A percentile compares a stretch with the other conserved stretches of the same genome.
Evolutionary conservation across 2,329 filamentous ascomycete genomes (phyloP).

Genomic region (Calycina marina): DNA sequence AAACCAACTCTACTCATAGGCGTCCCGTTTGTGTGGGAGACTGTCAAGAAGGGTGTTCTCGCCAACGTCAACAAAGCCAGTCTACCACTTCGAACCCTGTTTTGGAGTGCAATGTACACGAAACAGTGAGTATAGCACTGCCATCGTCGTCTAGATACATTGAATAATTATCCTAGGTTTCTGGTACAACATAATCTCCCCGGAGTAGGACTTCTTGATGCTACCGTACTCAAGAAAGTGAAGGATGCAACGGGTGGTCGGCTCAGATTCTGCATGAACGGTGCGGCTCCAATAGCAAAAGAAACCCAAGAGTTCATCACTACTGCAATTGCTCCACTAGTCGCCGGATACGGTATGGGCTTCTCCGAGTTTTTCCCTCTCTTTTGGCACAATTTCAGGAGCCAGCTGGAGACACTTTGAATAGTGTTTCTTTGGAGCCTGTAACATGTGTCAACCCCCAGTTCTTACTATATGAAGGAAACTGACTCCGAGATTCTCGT

Average conservation of each 20-base stretch:
- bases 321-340: constrained; percentile 80
- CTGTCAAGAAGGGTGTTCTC: constrained; percentile 87
- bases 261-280: constrained; percentile 82
- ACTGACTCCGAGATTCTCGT: too few relatives aligned
- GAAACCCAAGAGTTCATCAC: constrained; percentile 83
- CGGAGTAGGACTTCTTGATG: constrained; percentile 55
- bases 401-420: too few relatives aligned
- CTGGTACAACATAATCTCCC: constrained; percentile 43
- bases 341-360: constrained; percentile 79
- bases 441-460: too few relatives aligned
- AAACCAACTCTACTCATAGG: constrained; percentile 81
- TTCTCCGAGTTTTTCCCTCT: too few relatives aligned
- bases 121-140: constrained; percentile 24
- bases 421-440: too few relatives aligned
- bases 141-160: not conserved
- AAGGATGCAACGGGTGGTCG: constrained; percentile 75
- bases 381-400: too few relatives aligned
- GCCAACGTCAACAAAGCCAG: constrained; percentile 48
- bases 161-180: constrained; percentile 24
- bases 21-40: constrained; percentile 95
- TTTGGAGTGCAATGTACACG: constrained; percentile 48
- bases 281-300: constrained; percentile 74
- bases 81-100: constrained; percentile 55
- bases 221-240: constrained; percentile 77
- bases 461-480: too few relatives aligned